These are phyloP conservation scores for Corynespora cassiicola DNA, from an alignment of 2,329 filamentous ascomycete species.

Conservation along the genomic window DNA sequence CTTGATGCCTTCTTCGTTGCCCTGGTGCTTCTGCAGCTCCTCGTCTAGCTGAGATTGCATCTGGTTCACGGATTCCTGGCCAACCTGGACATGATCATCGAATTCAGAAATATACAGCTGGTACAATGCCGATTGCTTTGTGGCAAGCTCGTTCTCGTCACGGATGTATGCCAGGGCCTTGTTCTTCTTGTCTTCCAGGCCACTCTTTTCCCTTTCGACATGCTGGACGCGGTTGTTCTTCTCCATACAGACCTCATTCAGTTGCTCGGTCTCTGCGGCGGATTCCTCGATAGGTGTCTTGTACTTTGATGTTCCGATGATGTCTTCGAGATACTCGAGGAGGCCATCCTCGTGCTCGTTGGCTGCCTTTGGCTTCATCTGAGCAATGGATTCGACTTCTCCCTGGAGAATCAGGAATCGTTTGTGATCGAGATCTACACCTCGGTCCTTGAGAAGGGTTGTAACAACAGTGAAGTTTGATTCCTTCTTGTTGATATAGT, in stretches of 20 bases:
- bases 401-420: conserved; percentile 96
- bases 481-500: conserved; percentile 90
- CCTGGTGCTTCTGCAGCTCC: conserved; percentile 90
- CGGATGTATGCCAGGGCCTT: conserved; percentile 87
- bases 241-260: conserved; percentile 94
- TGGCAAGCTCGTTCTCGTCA: conserved; percentile 89
- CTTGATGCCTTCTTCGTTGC: conserved; percentile 89
- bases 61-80: conserved; percentile 87
- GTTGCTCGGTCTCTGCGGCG: conserved; percentile 83
- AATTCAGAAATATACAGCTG: conserved; percentile 91
- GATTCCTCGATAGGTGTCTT: conserved; percentile 96
- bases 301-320: conserved; percentile 98
- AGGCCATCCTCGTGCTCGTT: conserved; percentile 97
- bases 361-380: conserved; percentile 97
- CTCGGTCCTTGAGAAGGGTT: conserved; percentile 81
- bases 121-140: conserved; percentile 90
- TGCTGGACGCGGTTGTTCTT: conserved; percentile 96
- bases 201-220: conserved; percentile 95
- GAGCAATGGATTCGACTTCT: conserved; percentile 97
- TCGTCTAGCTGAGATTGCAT: conserved; percentile 85
- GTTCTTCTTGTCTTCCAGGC: conserved; percentile 95
- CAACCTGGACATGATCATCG: conserved; percentile 85
- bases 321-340: conserved; percentile 96
- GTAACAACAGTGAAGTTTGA: conserved; percentile 95
- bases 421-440: conserved; percentile 97